Conservation (phyloP, 176 grass and related monocot species). For the Triticum aestivum region IWGSC_CS_RefSeq_v2.1 NC_057799.1:522697236-522697735, state of each 20-base stretch:
- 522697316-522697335: slow-evolving; percentile 4
- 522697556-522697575: slow-evolving; percentile 14
- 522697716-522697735: neutral
- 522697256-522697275: neutral
- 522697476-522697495: slow-evolving; percentile 19
- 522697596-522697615: neutral
- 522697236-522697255: neutral
- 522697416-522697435: slow-evolving; percentile 7
- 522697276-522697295: slow-evolving; percentile 20
- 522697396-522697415: neutral
- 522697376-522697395: neutral
- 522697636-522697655: neutral
- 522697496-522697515: neutral
- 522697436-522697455: slow-evolving; percentile 12
- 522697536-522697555: slow-evolving; percentile 37
- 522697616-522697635: neutral
- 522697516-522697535: slow-evolving; percentile 5
- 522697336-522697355: slow-evolving; percentile 22
- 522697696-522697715: neutral
- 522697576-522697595: slow-evolving; percentile 12
- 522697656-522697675: neutral
- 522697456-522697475: slow-evolving; percentile 14
- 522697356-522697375: neutral
- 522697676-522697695: neutral
- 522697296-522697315: slow-evolving; percentile 13